These are phyloP conservation scores for Wickerhamomyces sydowiorum DNA, from an alignment of 805 yeast genomes.

Conservation along the genomic window DNA sequence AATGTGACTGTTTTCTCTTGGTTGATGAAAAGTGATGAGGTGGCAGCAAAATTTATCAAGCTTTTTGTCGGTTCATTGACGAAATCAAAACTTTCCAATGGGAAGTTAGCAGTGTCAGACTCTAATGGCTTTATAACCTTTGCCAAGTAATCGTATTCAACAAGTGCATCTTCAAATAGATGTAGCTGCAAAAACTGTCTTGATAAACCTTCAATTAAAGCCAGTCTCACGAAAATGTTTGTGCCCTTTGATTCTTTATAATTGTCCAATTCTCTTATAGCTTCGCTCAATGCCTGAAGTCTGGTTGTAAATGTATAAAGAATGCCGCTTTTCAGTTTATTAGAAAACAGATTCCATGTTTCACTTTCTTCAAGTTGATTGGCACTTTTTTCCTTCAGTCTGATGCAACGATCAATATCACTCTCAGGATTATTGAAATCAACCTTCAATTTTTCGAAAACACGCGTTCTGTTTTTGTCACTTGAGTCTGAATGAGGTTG, in stretches of 20 bases:
- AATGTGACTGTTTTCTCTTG: constrained; percentile 1
- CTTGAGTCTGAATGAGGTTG: constrained; percentile 31
- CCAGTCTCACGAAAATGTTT: constrained; percentile 14
- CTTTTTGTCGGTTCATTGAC: neutral
- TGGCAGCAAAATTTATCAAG: neutral
- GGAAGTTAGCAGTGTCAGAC: constrained; percentile 1
- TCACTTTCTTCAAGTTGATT: constrained; percentile 35
- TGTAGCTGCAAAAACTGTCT: constrained; percentile 47
- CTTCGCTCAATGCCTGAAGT: constrained; percentile 18
- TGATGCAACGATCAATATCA: constrained; percentile 30
- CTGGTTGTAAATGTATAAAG: constrained; percentile 49
- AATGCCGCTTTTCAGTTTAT: constrained; percentile 41
- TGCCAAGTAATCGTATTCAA: constrained; percentile 42
- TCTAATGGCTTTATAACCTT: constrained; percentile 21
- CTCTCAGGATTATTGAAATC: constrained; percentile 36
- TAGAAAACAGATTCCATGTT: constrained; percentile 41
- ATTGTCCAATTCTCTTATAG: neutral
- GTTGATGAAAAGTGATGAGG: constrained; percentile 4
- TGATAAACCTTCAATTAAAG: constrained; percentile 45
- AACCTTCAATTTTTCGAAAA: constrained; percentile 46
- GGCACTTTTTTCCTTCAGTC: constrained; percentile 22
- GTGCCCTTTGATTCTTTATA: neutral
- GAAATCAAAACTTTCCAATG: neutral
- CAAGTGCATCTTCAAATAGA: constrained; percentile 55
- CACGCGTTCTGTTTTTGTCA: constrained; percentile 38